A percentile compares a stretch with the other conserved stretches of the same genome.
Conservation (phyloP, 129 eudicot genomes). For the Erigeron canadensis region DNA sequence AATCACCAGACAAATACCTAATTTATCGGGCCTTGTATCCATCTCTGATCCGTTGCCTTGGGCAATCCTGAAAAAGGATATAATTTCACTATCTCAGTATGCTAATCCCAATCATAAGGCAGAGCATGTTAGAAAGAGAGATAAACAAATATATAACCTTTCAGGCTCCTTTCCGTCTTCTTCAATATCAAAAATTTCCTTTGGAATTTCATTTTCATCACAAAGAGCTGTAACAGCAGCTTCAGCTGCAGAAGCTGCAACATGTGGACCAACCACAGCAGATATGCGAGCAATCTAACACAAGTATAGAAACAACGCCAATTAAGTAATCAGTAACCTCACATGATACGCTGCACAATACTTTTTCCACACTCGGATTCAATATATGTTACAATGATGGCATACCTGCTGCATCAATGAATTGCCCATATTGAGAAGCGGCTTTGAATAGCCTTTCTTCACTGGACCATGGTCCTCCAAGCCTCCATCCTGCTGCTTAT, state of each 20-base stretch:
- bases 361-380: constrained; percentile 7
- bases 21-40: constrained; percentile 36
- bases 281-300: constrained; percentile 72
- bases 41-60: constrained; percentile 41
- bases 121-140: constrained; percentile 5
- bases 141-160: constrained; percentile 42
- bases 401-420: constrained; percentile 53
- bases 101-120: not conserved
- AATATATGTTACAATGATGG: constrained; percentile 1
- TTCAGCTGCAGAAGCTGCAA: constrained; percentile 78
- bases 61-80: constrained; percentile 35
- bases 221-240: constrained; percentile 87
- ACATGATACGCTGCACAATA: not conserved
- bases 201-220: constrained; percentile 66
- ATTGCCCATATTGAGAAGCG: constrained; percentile 40
- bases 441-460: constrained; percentile 37
- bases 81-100: not conserved
- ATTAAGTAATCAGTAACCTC: not conserved
- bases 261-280: constrained; percentile 67
- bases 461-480: constrained; percentile 43
- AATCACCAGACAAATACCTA: constrained; percentile 41
- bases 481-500: constrained; percentile 44
- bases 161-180: constrained; percentile 40
- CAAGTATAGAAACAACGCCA: not conserved
- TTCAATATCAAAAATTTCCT: constrained; percentile 63